phyloP scores from a whole-genome alignment of 225 moss, liverwort and hornwort genomes.

The Sphagnum contortum region DNA sequence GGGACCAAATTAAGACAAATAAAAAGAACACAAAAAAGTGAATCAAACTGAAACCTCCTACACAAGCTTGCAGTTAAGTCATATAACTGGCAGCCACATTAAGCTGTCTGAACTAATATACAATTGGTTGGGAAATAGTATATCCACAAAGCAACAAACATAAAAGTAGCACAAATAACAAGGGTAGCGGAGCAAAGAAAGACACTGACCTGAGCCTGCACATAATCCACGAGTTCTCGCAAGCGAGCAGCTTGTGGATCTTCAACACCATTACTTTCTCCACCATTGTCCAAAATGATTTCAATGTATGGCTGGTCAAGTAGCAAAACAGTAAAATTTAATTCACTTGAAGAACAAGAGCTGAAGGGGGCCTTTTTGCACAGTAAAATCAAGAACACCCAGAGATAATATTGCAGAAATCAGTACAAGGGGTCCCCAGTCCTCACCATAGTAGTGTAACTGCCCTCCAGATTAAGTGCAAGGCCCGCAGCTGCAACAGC shows the following conservation, averaged over 20 bases:
- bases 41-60: no score
- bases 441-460: slow-evolving; percentile 67
- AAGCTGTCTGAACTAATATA: no score
- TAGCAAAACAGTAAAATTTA: neutral
- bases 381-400: neutral
- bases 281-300: slow-evolving; percentile 58
- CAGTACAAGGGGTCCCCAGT: neutral
- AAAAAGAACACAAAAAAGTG: neutral
- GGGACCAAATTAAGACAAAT: neutral
- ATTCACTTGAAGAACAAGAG: no score
- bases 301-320: slow-evolving; percentile 64
- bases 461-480: slow-evolving; percentile 61
- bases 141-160: neutral
- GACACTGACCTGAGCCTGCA: slow-evolving; percentile 57
- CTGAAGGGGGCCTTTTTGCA: no score
- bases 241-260: slow-evolving; percentile 77
- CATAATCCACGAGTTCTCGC: slow-evolving; percentile 75
- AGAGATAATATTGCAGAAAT: neutral
- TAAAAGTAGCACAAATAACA: neutral
- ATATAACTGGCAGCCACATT: no score
- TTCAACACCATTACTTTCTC: slow-evolving; percentile 35
- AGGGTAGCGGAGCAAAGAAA: no score
- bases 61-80: no score
- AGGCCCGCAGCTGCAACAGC: slow-evolving; percentile 66
- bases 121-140: no score